Evolutionary conservation across 306 rosid genomes (phyloP).

Genomic region (Ormosia emarginata): DNA sequence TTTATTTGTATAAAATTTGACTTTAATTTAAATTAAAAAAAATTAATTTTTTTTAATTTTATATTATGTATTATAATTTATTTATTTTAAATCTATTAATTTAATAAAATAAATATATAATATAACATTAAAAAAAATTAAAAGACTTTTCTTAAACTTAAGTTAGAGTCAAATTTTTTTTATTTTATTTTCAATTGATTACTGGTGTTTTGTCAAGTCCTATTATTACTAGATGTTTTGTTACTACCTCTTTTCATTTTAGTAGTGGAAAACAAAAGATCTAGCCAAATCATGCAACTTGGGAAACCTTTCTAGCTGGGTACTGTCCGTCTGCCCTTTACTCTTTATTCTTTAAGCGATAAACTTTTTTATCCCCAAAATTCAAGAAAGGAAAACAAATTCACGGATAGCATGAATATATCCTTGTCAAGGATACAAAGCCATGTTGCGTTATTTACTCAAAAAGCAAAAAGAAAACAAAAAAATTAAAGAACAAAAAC

Average conservation of each 20-base stretch:
- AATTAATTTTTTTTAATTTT: no score
- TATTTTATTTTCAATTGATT: not conserved
- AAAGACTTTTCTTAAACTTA: no score
- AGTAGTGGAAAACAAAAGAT: not conserved
- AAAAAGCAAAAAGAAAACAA: not conserved
- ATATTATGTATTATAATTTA: no score
- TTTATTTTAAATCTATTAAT: no score
- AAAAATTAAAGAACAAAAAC: not conserved
- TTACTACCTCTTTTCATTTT: not conserved
- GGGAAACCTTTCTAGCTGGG: slow-evolving; percentile 31
- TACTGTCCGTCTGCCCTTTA: slow-evolving; percentile 29
- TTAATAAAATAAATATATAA: no score
- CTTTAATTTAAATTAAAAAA: no score
- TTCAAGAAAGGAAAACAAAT: slow-evolving; percentile 2
- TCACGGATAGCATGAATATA: slow-evolving; percentile 2
- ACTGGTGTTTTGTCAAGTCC: not conserved
- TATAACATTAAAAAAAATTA: no score
- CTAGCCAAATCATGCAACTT: slow-evolving; percentile 2
- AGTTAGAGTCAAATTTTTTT: no score
- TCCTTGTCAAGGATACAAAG: slow-evolving; percentile 24
- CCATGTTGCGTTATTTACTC: not conserved
- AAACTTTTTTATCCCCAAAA: slow-evolving; percentile 16
- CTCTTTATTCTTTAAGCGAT: slow-evolving; percentile 28
- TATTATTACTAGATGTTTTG: not conserved
- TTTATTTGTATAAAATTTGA: no score